phyloP scores from a whole-genome alignment of 108 stramenopile genomes.

The Cyclotella distinguenda region DNA sequence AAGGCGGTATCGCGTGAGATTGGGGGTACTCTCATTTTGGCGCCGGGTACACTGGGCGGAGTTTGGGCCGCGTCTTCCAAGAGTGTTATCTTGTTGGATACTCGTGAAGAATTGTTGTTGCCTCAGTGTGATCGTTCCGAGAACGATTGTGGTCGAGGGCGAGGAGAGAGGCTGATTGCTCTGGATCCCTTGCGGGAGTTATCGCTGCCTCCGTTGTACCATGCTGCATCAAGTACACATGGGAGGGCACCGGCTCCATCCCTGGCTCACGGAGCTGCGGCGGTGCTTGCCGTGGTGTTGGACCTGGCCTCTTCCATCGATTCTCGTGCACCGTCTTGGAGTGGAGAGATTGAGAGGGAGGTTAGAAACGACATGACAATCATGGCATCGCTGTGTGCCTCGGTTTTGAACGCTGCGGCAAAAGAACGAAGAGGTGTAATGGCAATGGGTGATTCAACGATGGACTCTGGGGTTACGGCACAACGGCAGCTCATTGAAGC shows the following conservation, averaged over 20 bases:
- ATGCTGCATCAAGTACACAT: constrained; percentile 22
- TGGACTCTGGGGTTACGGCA: background rate
- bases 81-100: constrained; percentile 56
- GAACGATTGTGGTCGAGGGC: background rate
- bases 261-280: constrained; percentile 40
- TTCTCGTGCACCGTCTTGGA: background rate
- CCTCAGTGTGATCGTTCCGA: constrained; percentile 23
- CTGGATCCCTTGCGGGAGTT: constrained; percentile 40
- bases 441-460: background rate
- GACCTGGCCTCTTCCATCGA: constrained; percentile 37
- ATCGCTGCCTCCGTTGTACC: constrained; percentile 38
- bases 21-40: constrained; percentile 43
- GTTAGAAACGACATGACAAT: constrained; percentile 17
- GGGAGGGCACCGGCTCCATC: constrained; percentile 16
- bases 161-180: constrained; percentile 37
- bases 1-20: constrained; percentile 50
- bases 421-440: background rate
- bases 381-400: constrained; percentile 26
- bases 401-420: constrained; percentile 29
- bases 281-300: constrained; percentile 28
- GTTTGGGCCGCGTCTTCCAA: constrained; percentile 55
- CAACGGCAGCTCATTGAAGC: constrained; percentile 31
- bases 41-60: constrained; percentile 59
- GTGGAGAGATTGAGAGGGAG: background rate
- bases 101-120: constrained; percentile 65